Conservation (phyloP, 805 yeast genomes). For the Saccharomycopsis olivae region DNA sequence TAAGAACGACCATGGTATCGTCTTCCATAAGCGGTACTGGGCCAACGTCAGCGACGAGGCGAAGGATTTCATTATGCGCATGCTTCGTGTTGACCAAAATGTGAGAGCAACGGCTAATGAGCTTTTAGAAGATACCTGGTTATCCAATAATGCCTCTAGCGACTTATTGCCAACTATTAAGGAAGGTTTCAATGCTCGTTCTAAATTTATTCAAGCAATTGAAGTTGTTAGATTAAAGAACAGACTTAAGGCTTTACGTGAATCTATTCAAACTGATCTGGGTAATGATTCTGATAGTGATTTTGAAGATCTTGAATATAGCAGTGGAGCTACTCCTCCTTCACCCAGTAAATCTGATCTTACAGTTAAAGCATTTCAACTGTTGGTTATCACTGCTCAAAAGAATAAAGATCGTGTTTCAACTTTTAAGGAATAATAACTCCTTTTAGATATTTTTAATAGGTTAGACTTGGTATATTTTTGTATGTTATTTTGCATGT, state of each 20-base stretch:
- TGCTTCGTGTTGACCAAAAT: constrained; percentile 57
- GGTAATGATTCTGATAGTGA: constrained; percentile 23
- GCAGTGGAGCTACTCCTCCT: constrained; percentile 9
- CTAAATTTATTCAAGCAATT: constrained; percentile 75
- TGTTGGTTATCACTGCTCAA: constrained; percentile 59
- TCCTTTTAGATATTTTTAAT: too few relatives aligned
- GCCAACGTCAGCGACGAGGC: constrained; percentile 69
- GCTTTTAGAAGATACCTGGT: constrained; percentile 68
- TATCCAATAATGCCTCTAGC: constrained; percentile 37
- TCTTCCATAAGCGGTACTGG: constrained; percentile 86
- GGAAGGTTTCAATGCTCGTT: constrained; percentile 74
- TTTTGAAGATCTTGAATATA: constrained; percentile 21
- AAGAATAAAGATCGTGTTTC: constrained; percentile 39
- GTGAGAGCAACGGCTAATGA: constrained; percentile 60
- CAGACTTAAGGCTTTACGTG: constrained; percentile 61
- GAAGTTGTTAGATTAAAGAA: constrained; percentile 77
- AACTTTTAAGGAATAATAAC: constrained; percentile 18
- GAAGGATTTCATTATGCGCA: constrained; percentile 59
- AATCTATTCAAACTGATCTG: constrained; percentile 40
- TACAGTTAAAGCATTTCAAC: constrained; percentile 51
- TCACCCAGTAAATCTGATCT: constrained; percentile 28
- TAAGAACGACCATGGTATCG: constrained; percentile 52
- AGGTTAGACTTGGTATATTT: too few relatives aligned
- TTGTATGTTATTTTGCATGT: too few relatives aligned
- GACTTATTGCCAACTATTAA: constrained; percentile 77